phyloP scores from a whole-genome alignment of 2,329 filamentous ascomycete genomes.

The Cyphellophora attinorum region DNA sequence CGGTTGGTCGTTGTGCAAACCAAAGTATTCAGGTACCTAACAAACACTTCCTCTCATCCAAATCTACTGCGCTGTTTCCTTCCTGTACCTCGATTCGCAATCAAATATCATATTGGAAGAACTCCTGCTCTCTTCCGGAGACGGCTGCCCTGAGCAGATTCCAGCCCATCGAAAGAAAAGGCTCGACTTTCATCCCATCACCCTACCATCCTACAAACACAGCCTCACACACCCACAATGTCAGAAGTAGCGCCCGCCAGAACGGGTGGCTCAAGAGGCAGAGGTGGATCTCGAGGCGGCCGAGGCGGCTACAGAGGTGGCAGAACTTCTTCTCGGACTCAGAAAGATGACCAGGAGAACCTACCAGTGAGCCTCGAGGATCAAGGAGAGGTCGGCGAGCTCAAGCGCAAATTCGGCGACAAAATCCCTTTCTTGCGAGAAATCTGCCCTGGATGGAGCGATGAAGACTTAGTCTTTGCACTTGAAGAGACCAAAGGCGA shows the following conservation, averaged over 20 bases:
- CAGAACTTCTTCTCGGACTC: slow-evolving; percentile 37
- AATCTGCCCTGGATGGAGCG: slow-evolving; percentile 91
- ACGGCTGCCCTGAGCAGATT: too few species aligned
- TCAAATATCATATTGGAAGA: too few species aligned
- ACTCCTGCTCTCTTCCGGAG: too few species aligned
- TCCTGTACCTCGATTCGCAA: too few species aligned
- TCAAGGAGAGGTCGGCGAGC: slow-evolving; percentile 79
- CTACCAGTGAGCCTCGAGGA: slow-evolving; percentile 60
- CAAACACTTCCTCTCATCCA: too few species aligned
- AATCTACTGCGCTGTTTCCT: too few species aligned
- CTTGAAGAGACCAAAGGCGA: slow-evolving; percentile 62
- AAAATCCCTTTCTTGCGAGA: slow-evolving; percentile 79
- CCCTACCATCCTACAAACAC: not conserved
- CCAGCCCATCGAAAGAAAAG: too few species aligned
- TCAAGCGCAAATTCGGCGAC: slow-evolving; percentile 79
- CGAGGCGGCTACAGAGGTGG: slow-evolving; percentile 84
- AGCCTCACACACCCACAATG: slow-evolving; percentile 1
- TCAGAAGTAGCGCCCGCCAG: not conserved
- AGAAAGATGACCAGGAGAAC: slow-evolving; percentile 59
- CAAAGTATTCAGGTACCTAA: too few species aligned
- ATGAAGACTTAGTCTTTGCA: slow-evolving; percentile 87
- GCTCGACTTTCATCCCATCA: too few species aligned
- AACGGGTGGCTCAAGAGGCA: slow-evolving; percentile 9
- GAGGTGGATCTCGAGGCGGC: slow-evolving; percentile 37
- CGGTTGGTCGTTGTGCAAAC: too few species aligned